These are phyloP conservation scores for Nicotiana tabacum DNA, from an alignment of 257 asterid species.

Conservation along the genomic window DNA sequence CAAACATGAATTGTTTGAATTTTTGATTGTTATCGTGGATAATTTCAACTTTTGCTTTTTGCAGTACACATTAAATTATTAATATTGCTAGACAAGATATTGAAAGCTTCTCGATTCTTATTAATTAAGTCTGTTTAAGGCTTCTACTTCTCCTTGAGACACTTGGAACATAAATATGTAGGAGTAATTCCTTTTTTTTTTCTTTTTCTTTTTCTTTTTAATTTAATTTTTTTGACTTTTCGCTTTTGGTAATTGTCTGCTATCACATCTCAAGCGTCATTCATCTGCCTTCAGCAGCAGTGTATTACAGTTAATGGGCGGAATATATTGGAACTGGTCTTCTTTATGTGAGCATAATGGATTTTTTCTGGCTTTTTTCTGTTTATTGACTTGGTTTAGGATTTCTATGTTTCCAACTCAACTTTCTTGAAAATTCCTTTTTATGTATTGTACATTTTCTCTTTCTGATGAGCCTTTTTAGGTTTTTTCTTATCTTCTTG, in stretches of 20 bases:
- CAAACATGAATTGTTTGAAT: background rate
- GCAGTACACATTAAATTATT: background rate
- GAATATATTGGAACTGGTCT: background rate
- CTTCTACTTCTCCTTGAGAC: background rate
- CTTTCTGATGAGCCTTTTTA: background rate
- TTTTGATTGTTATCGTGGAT: background rate
- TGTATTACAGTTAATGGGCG: background rate
- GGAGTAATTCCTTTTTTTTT: too few relatives aligned
- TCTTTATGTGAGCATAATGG: conserved; percentile 1
- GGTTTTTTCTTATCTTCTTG: background rate
- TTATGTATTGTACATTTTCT: background rate
- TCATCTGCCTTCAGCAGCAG: background rate
- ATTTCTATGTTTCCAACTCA: background rate
- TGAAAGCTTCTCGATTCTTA: background rate
- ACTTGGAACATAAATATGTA: background rate
- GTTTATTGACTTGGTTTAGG: background rate
- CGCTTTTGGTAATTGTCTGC: background rate
- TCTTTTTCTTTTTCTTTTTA: background rate
- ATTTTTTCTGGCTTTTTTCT: background rate
- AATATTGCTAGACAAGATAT: background rate
- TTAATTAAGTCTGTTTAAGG: background rate
- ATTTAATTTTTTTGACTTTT: background rate
- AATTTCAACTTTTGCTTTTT: background rate
- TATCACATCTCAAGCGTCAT: background rate
- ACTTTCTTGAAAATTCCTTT: background rate